Base-by-base conservation (phyloP, 805 yeast species). In the Yamadazyma sp. region DNA sequence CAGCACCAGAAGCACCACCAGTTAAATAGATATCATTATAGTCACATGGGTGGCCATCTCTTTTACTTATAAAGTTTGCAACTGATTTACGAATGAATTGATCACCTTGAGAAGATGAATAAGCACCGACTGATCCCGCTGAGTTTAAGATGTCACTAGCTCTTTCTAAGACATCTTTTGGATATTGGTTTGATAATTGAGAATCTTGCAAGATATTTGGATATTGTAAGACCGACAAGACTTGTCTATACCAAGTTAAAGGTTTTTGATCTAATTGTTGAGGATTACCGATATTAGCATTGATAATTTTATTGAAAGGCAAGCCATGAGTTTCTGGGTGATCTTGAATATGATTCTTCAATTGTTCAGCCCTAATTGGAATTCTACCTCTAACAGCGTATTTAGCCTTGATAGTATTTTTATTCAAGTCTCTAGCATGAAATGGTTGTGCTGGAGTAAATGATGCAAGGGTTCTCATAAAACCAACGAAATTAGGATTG, bases 281-380 rank as follows among this genome's bases (percentile, higher is more conserved):
- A 2, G 99, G 99, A 57, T 93, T 93, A 20, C 99, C 99, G 44
- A 93, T 93, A 57, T 93, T 93, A 44, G 96, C 93, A 52, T 78
- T 81, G 55, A 94, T 83, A 50, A 93, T 85, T 41, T 75, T 66
- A 27, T 74, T 62, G 55, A 88, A 93, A 1, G 95, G 95, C 45
- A 87, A 65, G 4, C 84, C 76, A 13, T 67, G 69, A 17, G 84
- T 80, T 25, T 75, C 68, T 2, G 64, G 64, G 27, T 64, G 56
- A 8, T 58, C 55, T 15, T 48, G 42, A 25, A 93, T 68, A 47
- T 76, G 73, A 7, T 60, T 63, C 39, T 80, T 71, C 39, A 93
- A 65, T 53, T 87, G 85, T 50, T 91, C 98, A 17, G 98, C 98
- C 47, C 87, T 78, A 43, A 82, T 76, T n/a, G 98, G 98, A 40